Evolutionary conservation across 192 early-diverging fungal species (phyloP), one percentile per base, ranked within the genome.

Genomic region (Podochytrium sp.): DNA sequence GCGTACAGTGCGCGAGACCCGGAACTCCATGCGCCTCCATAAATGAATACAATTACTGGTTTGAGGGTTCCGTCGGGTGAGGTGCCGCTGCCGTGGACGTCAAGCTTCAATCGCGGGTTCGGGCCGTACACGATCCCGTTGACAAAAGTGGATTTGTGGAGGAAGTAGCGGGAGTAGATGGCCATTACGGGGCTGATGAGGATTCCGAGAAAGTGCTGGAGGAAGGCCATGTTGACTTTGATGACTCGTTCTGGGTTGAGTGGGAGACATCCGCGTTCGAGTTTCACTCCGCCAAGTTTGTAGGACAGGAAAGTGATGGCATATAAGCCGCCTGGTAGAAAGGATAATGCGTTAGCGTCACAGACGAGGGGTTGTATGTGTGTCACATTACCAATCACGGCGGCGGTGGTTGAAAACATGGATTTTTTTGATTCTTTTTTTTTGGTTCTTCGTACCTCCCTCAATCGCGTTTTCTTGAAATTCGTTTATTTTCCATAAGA

Each of bases 31-130:
- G 64, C 76, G 23, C 81, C 83, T 14, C 83, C 83, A 64, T 84
- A 81, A 12, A 84, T 74, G 55, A 84, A 84, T 3, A 84, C 50
- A 51, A 84, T 68, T 40, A 84, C 83, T 0, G 83, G 83, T 33
- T 55, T 55, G 18, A n/a, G 51, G 43, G 42, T 20, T 40, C 33
- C 59, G 30, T 61, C 34, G 20, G 23, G n/a, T 61, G 34, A 16
- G 32, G 59, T 40, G 59, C 47, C 53, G 23, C 34, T 30, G 58
- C 52, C 47, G 62, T 78, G 73, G 10, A 78, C 56, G 37, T 78
- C 77, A 4, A 78, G 63, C 33, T n/a, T 23, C 52, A 10, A 27
- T n/a, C n/a, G n/a, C n/a, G n/a, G n/a, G n/a, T n/a, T n/a, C n/a
- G 10, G 43, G 25, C 23, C 52, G 23, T 20, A 55, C 23, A 55